These are phyloP conservation scores for Ceratocystis smalleyi DNA, from an alignment of 2,329 filamentous ascomycete species.

Conservation along the genomic window DNA sequence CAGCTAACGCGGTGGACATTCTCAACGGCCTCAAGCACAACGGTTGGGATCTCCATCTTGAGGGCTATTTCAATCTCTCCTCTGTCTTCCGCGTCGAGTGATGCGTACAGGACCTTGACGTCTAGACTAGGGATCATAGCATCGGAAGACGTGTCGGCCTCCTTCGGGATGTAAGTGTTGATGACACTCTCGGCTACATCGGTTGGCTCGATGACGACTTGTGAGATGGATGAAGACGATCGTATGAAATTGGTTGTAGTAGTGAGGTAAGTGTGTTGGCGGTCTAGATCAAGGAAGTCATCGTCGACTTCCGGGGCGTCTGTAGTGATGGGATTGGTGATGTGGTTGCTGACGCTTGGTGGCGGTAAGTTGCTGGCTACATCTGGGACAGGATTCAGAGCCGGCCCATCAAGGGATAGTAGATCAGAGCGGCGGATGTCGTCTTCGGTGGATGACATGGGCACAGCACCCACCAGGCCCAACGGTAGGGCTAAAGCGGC, in stretches of 20 bases:
- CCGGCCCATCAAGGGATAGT: not conserved
- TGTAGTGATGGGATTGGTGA: not conserved
- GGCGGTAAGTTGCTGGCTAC: not conserved
- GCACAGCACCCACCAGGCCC: constrained; percentile 5
- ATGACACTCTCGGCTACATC: constrained; percentile 10
- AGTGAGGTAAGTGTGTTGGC: not conserved
- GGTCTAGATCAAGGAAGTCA: not conserved
- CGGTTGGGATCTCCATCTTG: constrained; percentile 18
- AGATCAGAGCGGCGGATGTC: not conserved
- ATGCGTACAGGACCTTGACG: constrained; percentile 16
- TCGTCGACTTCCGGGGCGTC: not conserved
- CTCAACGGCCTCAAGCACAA: constrained; percentile 19
- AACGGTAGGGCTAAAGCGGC: constrained; percentile 13
- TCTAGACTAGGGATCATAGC: constrained; percentile 2
- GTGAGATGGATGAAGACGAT: constrained; percentile 1
- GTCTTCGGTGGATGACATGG: not conserved
- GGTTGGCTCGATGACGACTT: not conserved
- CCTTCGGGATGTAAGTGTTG: constrained; percentile 18
- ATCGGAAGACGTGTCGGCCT: constrained; percentile 17
- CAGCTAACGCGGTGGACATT: constrained; percentile 18
- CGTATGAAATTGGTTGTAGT: not conserved
- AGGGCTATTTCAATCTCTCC: constrained; percentile 20
- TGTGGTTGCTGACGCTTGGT: not conserved
- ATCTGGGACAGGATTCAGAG: not conserved
- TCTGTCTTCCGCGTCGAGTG: constrained; percentile 15